These are phyloP conservation scores for Xylaria digitata DNA, from an alignment of 2,329 filamentous ascomycete species.

Conservation along the genomic window DNA sequence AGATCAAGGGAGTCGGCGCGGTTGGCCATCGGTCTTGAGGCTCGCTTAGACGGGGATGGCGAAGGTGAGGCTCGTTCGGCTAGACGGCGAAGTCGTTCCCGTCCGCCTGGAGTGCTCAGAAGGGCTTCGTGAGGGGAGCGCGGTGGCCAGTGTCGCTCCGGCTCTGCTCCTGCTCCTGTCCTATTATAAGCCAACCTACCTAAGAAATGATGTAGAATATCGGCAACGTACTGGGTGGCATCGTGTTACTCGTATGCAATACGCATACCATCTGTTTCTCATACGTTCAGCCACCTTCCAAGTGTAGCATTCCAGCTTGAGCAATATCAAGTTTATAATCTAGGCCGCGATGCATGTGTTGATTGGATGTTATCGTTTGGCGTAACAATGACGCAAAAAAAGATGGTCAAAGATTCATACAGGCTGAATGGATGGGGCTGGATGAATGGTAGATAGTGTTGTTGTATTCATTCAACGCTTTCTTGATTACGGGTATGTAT, in stretches of 20 bases:
- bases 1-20: slow-evolving; percentile 39
- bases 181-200: slow-evolving; percentile 34
- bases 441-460: background rate
- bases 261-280: slow-evolving; percentile 33
- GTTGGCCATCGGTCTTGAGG: slow-evolving; percentile 48
- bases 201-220: slow-evolving; percentile 14
- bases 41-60: slow-evolving; percentile 71
- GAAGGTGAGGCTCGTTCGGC: slow-evolving; percentile 75
- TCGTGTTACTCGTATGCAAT: slow-evolving; percentile 31
- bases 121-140: slow-evolving; percentile 74
- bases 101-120: slow-evolving; percentile 78
- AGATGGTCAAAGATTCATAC: background rate
- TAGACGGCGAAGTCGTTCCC: slow-evolving; percentile 77
- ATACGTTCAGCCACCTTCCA: slow-evolving; percentile 18
- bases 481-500: background rate
- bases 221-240: slow-evolving; percentile 45
- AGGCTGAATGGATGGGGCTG: background rate
- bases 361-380: slow-evolving; percentile 2
- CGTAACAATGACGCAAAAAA: background rate
- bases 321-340: background rate
- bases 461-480: slow-evolving; percentile 4
- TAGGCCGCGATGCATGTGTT: slow-evolving; percentile 3
- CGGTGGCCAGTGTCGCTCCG: slow-evolving; percentile 72
- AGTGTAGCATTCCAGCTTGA: slow-evolving; percentile 4
- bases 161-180: slow-evolving; percentile 49